phyloP scores from a whole-genome alignment of 257 asterid species.

The Ehretia macrophylla region DNA sequence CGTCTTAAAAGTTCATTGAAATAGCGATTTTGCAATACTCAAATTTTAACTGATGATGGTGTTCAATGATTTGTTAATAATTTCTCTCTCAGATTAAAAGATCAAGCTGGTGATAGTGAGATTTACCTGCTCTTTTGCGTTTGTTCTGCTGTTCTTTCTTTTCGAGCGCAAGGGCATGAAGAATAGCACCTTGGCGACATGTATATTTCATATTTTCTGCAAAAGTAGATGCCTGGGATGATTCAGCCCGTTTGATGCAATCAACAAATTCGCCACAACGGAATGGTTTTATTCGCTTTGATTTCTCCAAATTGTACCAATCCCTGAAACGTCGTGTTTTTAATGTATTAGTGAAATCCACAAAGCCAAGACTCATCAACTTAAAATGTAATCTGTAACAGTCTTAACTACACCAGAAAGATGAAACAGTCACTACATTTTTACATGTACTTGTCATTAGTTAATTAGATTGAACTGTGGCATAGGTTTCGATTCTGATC shows the following conservation, averaged over 20 bases:
- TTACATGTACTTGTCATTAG: no score
- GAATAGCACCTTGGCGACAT: constrained; percentile 20
- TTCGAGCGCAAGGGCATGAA: constrained; percentile 29
- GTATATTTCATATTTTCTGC: constrained; percentile 14
- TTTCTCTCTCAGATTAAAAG: background rate
- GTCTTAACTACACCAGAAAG: background rate
- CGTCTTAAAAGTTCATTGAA: no score
- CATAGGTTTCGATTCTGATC: no score
- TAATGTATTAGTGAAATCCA: background rate
- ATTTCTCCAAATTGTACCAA: constrained; percentile 32
- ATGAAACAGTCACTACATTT: background rate
- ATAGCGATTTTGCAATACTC: no score
- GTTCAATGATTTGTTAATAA: no score
- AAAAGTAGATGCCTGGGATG: constrained; percentile 4
- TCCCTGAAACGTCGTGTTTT: constrained; percentile 29
- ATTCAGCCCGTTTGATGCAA: constrained; percentile 21
- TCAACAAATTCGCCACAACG: constrained; percentile 34
- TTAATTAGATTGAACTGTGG: no score
- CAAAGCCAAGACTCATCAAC: background rate
- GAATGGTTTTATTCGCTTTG: constrained; percentile 26
- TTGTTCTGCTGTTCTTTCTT: constrained; percentile 23
- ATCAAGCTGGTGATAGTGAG: no score
- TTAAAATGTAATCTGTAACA: background rate
- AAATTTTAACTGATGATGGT: no score
- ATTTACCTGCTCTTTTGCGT: constrained; percentile 33